A percentile compares a stretch with the other conserved stretches of the same genome.
Evolutionary conservation across 2,329 filamentous ascomycete genomes (phyloP).

Genomic region (Alternaria metachromatica): DNA sequence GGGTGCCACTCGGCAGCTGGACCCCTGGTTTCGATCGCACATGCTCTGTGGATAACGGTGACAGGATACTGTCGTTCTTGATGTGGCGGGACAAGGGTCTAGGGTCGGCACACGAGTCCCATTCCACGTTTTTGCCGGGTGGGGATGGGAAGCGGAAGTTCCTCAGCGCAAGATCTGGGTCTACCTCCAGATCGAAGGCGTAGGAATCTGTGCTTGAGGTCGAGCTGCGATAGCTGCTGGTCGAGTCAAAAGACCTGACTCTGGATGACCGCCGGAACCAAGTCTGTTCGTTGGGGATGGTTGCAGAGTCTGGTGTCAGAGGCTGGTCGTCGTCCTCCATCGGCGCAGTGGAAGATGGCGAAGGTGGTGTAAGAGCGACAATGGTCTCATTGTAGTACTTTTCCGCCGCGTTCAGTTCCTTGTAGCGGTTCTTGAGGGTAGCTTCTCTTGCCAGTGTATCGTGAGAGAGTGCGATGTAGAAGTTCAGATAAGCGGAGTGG

Average conservation of each 20-base stretch:
- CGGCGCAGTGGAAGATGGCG: conserved; percentile 9
- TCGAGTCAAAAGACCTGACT: conserved; percentile 30
- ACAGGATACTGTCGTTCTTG: background rate
- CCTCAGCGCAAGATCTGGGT: conserved; percentile 9
- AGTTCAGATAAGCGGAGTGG: conserved; percentile 44
- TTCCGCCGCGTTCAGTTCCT: conserved; percentile 44
- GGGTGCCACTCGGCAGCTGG: conserved; percentile 31
- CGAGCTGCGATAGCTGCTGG: conserved; percentile 13
- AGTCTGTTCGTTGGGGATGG: conserved; percentile 18
- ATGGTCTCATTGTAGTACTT: conserved; percentile 44
- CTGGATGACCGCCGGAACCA: conserved; percentile 22
- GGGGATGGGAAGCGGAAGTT: conserved; percentile 6
- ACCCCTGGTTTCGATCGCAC: background rate
- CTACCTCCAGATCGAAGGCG: conserved; percentile 14
- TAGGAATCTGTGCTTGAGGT: conserved; percentile 34
- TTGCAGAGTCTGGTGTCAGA: conserved; percentile 25
- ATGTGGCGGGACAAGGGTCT: background rate
- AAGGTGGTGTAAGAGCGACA: conserved; percentile 19
- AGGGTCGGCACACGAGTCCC: background rate
- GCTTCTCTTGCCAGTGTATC: conserved; percentile 47
- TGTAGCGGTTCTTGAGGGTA: conserved; percentile 36
- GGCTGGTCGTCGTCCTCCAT: conserved; percentile 24
- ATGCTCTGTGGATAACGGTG: background rate
- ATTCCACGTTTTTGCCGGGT: background rate
- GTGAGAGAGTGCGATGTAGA: conserved; percentile 48